Evolutionary conservation across 345 rosid species (phyloP).

Genomic region (Salix purpurea): DNA sequence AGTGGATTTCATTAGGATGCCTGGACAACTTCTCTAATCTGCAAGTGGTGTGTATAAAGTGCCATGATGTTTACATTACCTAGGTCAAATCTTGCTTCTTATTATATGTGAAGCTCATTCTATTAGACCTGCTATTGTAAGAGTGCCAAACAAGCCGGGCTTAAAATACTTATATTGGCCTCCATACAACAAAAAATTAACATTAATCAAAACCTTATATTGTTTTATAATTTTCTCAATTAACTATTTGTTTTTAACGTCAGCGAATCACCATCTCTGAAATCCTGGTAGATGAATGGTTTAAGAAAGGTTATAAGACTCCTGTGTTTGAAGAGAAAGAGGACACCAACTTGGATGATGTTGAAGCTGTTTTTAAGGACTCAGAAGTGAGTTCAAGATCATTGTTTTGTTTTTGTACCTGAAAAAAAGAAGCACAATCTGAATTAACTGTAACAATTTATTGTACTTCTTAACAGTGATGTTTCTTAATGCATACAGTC

Average conservation of each 20-base stretch:
- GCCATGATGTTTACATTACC: not conserved
- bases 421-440: not conserved
- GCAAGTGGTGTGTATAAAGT: not conserved
- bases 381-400: conserved; percentile 53
- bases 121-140: not conserved
- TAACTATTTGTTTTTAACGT: conserved; percentile 3
- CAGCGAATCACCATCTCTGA: conserved; percentile 88
- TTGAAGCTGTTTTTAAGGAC: conserved; percentile 92
- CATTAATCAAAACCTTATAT: not conserved
- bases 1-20: not conserved
- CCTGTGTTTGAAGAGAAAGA: conserved; percentile 78
- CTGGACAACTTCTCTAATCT: not conserved
- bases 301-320: conserved; percentile 74
- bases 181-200: not conserved
- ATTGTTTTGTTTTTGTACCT: not conserved
- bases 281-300: conserved; percentile 85
- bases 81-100: not conserved
- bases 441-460: conserved; percentile 4
- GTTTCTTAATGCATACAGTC: conserved; percentile 3
- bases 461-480: not conserved
- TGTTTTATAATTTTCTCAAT: not conserved
- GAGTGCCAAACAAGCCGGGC: not conserved
- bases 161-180: not conserved
- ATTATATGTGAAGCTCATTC: not conserved
- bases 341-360: conserved; percentile 67